These are phyloP conservation scores for Neurospora sp. DNA, from an alignment of 495 filamentous ascomycete species.

Conservation along the genomic window DNA sequence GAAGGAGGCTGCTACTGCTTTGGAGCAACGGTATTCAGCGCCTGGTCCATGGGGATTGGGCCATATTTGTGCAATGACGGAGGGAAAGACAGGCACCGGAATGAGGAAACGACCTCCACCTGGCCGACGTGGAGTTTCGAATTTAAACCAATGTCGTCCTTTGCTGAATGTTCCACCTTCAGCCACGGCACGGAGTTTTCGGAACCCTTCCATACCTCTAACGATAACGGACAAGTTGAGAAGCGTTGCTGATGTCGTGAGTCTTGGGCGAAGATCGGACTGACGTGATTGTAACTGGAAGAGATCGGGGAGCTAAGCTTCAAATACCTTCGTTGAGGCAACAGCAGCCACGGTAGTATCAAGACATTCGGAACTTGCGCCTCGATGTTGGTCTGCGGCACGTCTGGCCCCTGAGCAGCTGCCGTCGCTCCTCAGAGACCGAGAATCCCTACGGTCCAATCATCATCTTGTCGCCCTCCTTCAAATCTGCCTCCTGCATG, in stretches of 20 bases:
- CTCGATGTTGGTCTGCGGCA: neutral
- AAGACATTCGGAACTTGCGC: neutral
- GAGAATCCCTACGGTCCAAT: too few relatives aligned
- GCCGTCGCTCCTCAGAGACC: too few relatives aligned
- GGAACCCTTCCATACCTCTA: neutral
- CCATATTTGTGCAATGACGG: neutral
- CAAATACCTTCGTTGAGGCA: neutral
- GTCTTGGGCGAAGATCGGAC: neutral
- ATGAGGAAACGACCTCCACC: too few relatives aligned
- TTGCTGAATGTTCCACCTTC: too few relatives aligned
- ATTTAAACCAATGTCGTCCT: too few relatives aligned
- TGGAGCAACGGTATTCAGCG: neutral
- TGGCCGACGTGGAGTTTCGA: too few relatives aligned
- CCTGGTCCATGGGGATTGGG: neutral
- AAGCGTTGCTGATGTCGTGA: neutral
- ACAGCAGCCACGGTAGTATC: neutral
- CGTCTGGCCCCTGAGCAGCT: too few relatives aligned
- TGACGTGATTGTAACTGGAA: neutral
- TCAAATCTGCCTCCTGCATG: neutral
- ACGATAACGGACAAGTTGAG: neutral
- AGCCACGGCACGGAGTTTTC: neutral
- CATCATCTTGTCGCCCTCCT: neutral
- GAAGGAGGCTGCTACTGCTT: neutral
- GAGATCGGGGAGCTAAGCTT: neutral
- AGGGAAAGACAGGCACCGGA: neutral